Evolutionary conservation across 1,284 basidiomycete species (phyloP).

Genomic region (Blastosporella zonata): DNA sequence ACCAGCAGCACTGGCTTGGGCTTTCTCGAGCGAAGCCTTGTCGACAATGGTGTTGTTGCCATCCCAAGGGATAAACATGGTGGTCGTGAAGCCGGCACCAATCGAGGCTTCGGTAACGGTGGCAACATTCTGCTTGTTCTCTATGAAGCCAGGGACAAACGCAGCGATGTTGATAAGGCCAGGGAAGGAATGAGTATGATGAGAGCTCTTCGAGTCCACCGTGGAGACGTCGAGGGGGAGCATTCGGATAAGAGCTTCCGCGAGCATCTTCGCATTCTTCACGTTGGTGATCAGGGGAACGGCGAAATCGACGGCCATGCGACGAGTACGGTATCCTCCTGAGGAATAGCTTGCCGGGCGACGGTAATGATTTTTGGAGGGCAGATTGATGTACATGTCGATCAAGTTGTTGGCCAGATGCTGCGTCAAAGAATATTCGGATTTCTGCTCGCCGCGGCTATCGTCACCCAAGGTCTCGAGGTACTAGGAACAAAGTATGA

Average conservation of each 20-base stretch:
- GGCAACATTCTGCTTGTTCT: conserved; percentile 64
- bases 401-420: conserved; percentile 95
- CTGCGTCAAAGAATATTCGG: conserved; percentile 93
- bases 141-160: conserved; percentile 78
- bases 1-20: conserved; percentile 61
- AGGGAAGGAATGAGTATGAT: conserved; percentile 88
- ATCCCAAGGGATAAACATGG: conserved; percentile 77
- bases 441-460: conserved; percentile 79
- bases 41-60: conserved; percentile 64
- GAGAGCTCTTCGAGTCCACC: conserved; percentile 95
- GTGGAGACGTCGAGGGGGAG: conserved; percentile 85
- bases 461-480: conserved; percentile 84
- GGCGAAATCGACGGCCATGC: conserved; percentile 99
- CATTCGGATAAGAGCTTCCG: conserved; percentile 91
- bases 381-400: conserved; percentile 99
- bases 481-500: conserved; percentile 52
- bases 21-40: conserved; percentile 63
- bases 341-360: conserved; percentile 96
- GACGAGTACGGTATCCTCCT: conserved; percentile 94
- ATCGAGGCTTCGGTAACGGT: conserved; percentile 78
- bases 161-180: conserved; percentile 89
- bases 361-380: conserved; percentile 97
- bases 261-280: conserved; percentile 97
- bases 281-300: conserved; percentile 98
- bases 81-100: conserved; percentile 84